Base-by-base conservation (phyloP, 345 rosid genomes). In the Eutrema heterophyllum region DNA sequence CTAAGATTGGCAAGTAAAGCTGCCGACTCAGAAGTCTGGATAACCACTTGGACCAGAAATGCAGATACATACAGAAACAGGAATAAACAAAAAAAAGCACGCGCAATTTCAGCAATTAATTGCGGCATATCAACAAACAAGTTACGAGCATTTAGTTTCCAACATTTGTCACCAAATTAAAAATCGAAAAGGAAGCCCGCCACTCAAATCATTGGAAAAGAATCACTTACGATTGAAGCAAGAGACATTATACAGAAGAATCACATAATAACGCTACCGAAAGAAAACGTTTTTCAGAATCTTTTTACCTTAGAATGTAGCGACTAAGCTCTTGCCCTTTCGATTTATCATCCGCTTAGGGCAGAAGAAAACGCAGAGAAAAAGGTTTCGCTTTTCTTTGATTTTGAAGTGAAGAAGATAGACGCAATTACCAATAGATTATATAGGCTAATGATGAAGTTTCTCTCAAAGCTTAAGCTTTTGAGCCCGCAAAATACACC, bases 151-250 rank as follows among this genome's bases (percentile, higher is more conserved):
- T 65, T 49, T 71, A 50, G 9, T 65, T 46, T 41, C 68, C 55
- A 56, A 51, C 72, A 51, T 64, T 65, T 32, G 46, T 59, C 61
- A 71, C 35, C 30, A 63, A 76, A 62, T 5, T 11, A 48, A 33
- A 40, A 43, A n/a, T 5, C 44, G 64, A 74, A 65, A 40, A 52
- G 53, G 44, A 81, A 80, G 48, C 45, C 65, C 59, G 3, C 5
- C 35, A 40, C 62, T 43, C 39, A 70, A 70, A 49, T 43, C 67
- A 64, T 32, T 69, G 66, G 62, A 78, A 78, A 74, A 79, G 97
- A 82, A 93, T 89, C 96, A 82, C 92, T 88, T 89, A 70, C 59
- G 85, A 85, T 74, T 83, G 84, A 89, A 90, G 96, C 76, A 87
- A 87, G 80, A 79, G 64, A 77, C 55, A 78, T 73, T 64, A 66